Conservation (phyloP, 208 protist species). For the Trypanosoma congolense region DNA sequence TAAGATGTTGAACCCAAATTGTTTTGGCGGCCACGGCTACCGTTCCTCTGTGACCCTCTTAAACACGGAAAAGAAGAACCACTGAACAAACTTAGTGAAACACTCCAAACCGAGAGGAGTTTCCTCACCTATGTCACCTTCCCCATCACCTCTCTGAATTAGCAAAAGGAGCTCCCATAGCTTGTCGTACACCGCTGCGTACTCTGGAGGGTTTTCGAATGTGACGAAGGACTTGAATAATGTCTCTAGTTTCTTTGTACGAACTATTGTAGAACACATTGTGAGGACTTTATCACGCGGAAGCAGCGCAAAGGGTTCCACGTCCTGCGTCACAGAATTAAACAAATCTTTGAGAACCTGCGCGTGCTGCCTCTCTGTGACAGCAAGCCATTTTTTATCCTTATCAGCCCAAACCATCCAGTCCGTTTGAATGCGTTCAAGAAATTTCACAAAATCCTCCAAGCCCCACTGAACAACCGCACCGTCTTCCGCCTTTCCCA, state of each 20-base stretch:
- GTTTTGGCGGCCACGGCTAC: slow-evolving; percentile 39
- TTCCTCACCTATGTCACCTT: slow-evolving; percentile 8
- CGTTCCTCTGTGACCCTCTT: slow-evolving; percentile 46
- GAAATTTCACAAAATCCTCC: slow-evolving; percentile 36
- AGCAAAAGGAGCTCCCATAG: slow-evolving; percentile 31
- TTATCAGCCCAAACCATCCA: slow-evolving; percentile 47
- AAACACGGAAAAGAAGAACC: slow-evolving; percentile 68
- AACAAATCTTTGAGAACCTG: slow-evolving; percentile 45
- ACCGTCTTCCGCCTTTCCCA: slow-evolving; percentile 24
- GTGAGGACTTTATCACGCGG: slow-evolving; percentile 43
- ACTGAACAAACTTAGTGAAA: slow-evolving; percentile 72
- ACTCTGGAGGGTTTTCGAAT: slow-evolving; percentile 22
- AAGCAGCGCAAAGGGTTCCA: slow-evolving; percentile 52
- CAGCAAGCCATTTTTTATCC: slow-evolving; percentile 17
- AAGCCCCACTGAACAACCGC: slow-evolving; percentile 26
- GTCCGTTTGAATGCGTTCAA: slow-evolving; percentile 32
- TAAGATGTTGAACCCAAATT: slow-evolving; percentile 45
- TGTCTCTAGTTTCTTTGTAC: slow-evolving; percentile 32
- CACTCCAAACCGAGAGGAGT: slow-evolving; percentile 22
- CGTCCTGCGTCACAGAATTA: slow-evolving; percentile 71
- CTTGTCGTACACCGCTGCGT: slow-evolving; percentile 49
- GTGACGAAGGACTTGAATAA: slow-evolving; percentile 53
- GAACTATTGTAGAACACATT: slow-evolving; percentile 26
- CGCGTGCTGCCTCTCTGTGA: slow-evolving; percentile 22
- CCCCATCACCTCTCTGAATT: background rate